These are phyloP conservation scores for Fusarium subglutinans DNA, from an alignment of 2,329 filamentous ascomycete species.

Conservation along the genomic window DNA sequence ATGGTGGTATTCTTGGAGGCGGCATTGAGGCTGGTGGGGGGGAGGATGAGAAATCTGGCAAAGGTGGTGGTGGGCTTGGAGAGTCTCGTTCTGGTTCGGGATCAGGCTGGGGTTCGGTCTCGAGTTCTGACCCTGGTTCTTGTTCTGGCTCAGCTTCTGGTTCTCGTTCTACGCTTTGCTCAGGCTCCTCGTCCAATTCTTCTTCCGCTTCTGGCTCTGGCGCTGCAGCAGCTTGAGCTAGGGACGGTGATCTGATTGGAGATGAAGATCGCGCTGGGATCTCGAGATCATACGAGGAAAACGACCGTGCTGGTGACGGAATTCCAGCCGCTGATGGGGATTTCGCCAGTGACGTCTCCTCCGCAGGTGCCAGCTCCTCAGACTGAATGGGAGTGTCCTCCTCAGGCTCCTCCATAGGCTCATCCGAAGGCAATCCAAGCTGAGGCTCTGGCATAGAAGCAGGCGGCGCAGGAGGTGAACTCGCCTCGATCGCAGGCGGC, in stretches of 20 bases:
- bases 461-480: conserved; percentile 3
- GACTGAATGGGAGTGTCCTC: background rate
- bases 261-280: background rate
- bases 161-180: background rate
- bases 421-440: background rate
- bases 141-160: background rate
- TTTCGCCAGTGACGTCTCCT: background rate
- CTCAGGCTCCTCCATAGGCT: background rate
- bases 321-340: background rate
- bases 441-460: conserved; percentile 24
- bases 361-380: background rate
- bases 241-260: background rate
- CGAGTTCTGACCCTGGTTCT: background rate
- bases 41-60: conserved; percentile 2
- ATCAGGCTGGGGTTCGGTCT: background rate
- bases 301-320: conserved; percentile 8
- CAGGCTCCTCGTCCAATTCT: background rate
- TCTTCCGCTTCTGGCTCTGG: background rate
- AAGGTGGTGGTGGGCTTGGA: background rate
- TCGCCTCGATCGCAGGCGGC: background rate
- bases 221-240: background rate
- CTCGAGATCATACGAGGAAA: conserved; percentile 9
- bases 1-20: conserved; percentile 18
- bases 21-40: conserved; percentile 28
- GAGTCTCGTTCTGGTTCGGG: background rate